Evolutionary conservation across 148 eudicot species (phyloP).

Genomic region (Fallopia convolvulus): DNA sequence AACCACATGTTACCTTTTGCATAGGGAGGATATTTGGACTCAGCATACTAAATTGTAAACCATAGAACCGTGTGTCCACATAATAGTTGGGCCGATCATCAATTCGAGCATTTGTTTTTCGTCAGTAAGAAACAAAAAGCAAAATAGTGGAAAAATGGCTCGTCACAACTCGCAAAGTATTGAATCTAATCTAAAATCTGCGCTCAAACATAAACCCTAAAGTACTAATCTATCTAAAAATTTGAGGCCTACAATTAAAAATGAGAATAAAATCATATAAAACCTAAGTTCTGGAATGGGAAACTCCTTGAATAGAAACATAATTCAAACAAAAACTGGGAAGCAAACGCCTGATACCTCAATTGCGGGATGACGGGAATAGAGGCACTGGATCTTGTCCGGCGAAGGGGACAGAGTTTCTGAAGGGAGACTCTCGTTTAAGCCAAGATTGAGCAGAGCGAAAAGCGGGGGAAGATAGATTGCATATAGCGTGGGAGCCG

Average conservation of each 20-base stretch:
- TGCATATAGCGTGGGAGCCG: background rate
- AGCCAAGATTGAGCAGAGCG: background rate
- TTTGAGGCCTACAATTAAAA: background rate
- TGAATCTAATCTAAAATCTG: background rate
- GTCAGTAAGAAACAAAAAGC: background rate
- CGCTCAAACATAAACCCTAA: background rate
- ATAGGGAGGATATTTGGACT: background rate
- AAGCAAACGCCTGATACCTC: background rate
- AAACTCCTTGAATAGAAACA: background rate
- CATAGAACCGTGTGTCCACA: background rate
- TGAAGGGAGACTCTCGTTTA: background rate
- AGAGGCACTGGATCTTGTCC: background rate
- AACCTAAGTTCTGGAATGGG: background rate
- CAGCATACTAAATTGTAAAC: background rate
- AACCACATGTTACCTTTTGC: background rate
- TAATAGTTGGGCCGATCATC: background rate
- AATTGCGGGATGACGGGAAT: background rate
- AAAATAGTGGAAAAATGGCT: background rate
- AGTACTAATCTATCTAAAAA: background rate
- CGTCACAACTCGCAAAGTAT: no score
- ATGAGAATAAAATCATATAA: background rate
- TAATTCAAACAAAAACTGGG: background rate
- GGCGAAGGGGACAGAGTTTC: background rate
- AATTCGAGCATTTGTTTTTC: background rate
- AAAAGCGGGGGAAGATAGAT: background rate